Evolutionary conservation across 108 stramenopile species (phyloP).

Genomic region (Stephanodiscus triporus): DNA sequence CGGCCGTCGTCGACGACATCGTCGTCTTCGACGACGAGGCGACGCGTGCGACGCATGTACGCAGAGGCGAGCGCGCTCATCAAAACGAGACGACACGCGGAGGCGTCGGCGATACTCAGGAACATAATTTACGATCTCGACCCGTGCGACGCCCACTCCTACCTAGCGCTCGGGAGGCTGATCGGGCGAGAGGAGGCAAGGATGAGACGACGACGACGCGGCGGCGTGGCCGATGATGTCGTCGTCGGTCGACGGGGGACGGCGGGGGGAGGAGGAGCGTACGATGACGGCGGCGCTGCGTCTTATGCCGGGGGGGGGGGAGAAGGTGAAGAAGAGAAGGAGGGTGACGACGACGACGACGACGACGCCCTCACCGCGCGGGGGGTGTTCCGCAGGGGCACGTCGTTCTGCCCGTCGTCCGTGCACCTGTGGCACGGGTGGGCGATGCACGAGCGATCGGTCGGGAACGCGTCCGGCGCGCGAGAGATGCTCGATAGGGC

Average conservation of each 20-base stretch:
- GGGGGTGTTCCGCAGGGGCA: constrained; percentile 64
- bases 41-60: constrained; percentile 28
- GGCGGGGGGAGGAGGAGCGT: not conserved
- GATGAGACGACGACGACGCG: constrained; percentile 40
- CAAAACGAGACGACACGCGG: constrained; percentile 31
- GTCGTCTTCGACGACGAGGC: not conserved
- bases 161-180: constrained; percentile 73
- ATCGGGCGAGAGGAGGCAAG: constrained; percentile 50
- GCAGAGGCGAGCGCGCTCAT: constrained; percentile 25
- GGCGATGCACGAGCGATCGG: constrained; percentile 75
- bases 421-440: constrained; percentile 82
- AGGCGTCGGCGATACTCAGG: constrained; percentile 49
- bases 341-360: not conserved
- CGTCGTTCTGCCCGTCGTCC: constrained; percentile 58
- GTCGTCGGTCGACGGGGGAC: not conserved
- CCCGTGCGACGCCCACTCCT: constrained; percentile 67
- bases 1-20: not conserved
- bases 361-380: constrained; percentile 32
- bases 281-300: not conserved
- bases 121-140: constrained; percentile 58
- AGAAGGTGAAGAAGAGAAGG: no score
- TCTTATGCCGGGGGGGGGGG: not conserved
- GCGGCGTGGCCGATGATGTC: not conserved
- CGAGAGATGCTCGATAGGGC: constrained; percentile 66
- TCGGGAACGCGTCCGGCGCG: constrained; percentile 52